A percentile compares a stretch with the other conserved stretches of the same genome.
These are phyloP conservation scores for Zasmidium cellare DNA, from an alignment of 2,329 filamentous ascomycete genomes.

Conservation along the genomic window DNA sequence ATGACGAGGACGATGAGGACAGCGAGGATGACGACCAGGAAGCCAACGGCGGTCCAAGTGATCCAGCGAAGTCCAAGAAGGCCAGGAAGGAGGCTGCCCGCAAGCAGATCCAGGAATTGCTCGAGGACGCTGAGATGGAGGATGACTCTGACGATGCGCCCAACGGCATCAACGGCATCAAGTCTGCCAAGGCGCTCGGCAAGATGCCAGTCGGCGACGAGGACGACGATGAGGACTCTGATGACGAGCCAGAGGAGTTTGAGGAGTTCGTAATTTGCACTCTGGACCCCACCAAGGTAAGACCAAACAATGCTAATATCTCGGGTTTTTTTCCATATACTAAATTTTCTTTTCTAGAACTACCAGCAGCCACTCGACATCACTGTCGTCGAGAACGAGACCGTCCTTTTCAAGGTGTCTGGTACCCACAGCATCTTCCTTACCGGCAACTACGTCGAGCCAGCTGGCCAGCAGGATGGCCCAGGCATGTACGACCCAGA, in stretches of 20 bases:
- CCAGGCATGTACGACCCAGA: constrained; percentile 63
- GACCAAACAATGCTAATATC: too few relatives aligned
- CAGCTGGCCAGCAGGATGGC: constrained; percentile 61
- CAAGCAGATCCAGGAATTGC: constrained; percentile 72
- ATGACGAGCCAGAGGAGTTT: constrained; percentile 65
- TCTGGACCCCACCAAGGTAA: constrained; percentile 86
- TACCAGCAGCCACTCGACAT: constrained; percentile 96
- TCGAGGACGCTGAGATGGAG: constrained; percentile 65
- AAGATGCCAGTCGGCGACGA: constrained; percentile 59
- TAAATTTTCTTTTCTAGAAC: constrained; percentile 66
- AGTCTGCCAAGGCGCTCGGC: constrained; percentile 66
- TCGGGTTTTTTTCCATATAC: too few relatives aligned
- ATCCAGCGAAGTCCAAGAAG: constrained; percentile 86
- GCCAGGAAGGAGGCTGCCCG: constrained; percentile 75
- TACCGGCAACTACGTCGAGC: constrained; percentile 92
- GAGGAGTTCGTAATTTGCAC: constrained; percentile 96
- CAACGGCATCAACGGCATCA: constrained; percentile 63
- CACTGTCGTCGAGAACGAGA: constrained; percentile 83
- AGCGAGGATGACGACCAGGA: constrained; percentile 68
- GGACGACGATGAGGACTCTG: constrained; percentile 55
- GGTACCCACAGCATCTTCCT: constrained; percentile 90
- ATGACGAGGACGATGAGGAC: constrained; percentile 60
- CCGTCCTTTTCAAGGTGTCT: constrained; percentile 86
- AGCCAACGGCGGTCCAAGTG: constrained; percentile 84
- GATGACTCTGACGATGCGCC: constrained; percentile 68